Base-by-base conservation (phyloP, 805 yeast genomes). In the Diddensiella transvaalensis region DNA sequence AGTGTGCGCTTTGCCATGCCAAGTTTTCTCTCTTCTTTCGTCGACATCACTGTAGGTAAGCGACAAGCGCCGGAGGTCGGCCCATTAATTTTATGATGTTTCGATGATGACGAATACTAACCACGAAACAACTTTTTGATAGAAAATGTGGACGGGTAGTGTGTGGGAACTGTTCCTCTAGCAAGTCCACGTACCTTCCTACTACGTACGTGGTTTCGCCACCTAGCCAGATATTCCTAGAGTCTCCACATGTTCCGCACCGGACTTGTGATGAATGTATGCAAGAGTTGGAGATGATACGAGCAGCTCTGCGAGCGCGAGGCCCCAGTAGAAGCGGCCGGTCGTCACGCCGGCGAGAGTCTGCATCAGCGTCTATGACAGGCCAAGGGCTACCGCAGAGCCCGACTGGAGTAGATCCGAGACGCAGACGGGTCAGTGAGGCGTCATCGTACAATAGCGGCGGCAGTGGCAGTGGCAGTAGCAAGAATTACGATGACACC, bases 201-300 rank as follows among this genome's bases (percentile, higher is more conserved):
- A 74, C 78, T 37, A 77, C 85, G 0, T 71, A 74, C 53, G 79
- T 83, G 5, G 83, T 79, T 2, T 65, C 74, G 2, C 78, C 83
- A 0, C 80, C 81, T 3, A 69, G 72, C 18, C 74, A 73, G 52
- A 64, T 71, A 2, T 72, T 70, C 40, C 62, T 72, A 21, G 83
- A 78, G 59, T 66, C 71, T 22, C 78, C 80, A 1, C 76, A 69
- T 57, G 77, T 75, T 2, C 74, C 78, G 3, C 87, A 84, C 60
- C 71, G 90, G 41, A 86, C 95, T 0, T 87, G 96, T 60, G 84
- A 82, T 56, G 75, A 70, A 24, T 87, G 96, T 63, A 79, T 73
- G 21, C 80, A 75, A 5, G 91, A 83, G 60, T 68, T 85, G 38
- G 68, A 66, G 33, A 52, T 55, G 55, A 49, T 54, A 15, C 47